Evolutionary conservation across 2,329 filamentous ascomycete species (phyloP), one percentile per base, ranked within the genome.

Genomic region (Fusarium sp.): DNA sequence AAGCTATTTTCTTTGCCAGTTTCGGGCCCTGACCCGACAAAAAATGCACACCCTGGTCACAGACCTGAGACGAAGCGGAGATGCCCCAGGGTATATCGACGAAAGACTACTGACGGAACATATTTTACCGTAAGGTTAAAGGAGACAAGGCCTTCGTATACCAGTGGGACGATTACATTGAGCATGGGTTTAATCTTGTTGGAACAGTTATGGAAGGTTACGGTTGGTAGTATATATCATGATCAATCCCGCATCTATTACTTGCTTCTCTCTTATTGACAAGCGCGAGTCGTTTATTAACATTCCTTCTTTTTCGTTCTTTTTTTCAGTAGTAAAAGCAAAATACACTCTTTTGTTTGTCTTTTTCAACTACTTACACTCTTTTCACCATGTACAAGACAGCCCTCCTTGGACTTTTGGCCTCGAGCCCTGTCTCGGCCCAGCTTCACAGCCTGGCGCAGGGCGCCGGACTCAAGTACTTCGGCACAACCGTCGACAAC

Each of bases 401-500:
- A 36, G 53, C 69, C 17, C 57, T 74, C 39, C 54, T 74, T 29
- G 63, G 67, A 41, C 67, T 74, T 20, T n/a, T 73, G 70, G 72
- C 70, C 58, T 57, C 69, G 57, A 64, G 63, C 66, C 63, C 72
- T 6, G 72, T 65, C 49, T 73, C 74, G 47, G 73, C 73, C 29
- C 74, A 76, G 72, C 82, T 89, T 18, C 79, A 88, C 73, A 77
- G 82, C 63, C 80, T 88, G 27, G 87, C 87, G 46, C 80, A 83
- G 61, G 81, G 81, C 51, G 84, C 85, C 39, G 88, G 87, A 20
- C 80, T 86, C 63, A 74, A 83, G 65, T 91, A 90, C 79, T 91
- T 90, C 54, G 89, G 89, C 54, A 86, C 87, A 2, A 88, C 89
- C 2, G 87, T 88, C 40, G 87, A 91, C 74, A 89, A 90, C 58